These are phyloP conservation scores for Hypoxylon sp. DNA, from an alignment of 2,329 filamentous ascomycete species.

Conservation along the genomic window DNA sequence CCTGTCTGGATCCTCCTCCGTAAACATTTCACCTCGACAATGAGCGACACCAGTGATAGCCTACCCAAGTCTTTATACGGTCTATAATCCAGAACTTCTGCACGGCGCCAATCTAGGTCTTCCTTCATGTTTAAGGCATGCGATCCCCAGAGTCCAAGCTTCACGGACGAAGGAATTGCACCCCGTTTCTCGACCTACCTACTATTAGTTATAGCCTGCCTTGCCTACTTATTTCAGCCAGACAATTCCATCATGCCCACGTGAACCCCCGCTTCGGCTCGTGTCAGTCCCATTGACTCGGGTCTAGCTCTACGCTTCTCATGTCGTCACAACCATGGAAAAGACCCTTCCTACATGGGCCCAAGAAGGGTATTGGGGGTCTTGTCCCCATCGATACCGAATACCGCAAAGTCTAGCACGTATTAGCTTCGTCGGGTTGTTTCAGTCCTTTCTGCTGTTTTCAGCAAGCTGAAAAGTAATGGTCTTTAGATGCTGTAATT, in stretches of 20 bases:
- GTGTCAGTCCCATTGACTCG: conserved; percentile 31
- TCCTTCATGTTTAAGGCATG: neutral
- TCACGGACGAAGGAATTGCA: conserved; percentile 16
- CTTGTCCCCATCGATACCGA: conserved; percentile 11
- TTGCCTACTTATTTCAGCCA: neutral
- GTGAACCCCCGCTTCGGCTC: conserved; percentile 30
- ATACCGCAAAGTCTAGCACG: conserved; percentile 5
- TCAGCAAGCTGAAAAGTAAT: neutral
- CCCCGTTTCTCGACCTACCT: neutral
- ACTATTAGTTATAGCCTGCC: neutral
- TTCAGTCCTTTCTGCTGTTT: neutral
- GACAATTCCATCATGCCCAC: neutral
- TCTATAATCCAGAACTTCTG: neutral
- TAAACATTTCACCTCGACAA: neutral
- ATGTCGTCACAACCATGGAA: conserved; percentile 12
- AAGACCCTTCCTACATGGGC: conserved; percentile 26
- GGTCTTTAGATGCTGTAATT: conserved; percentile 6
- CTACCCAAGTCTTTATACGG: too few species aligned
- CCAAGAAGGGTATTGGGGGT: conserved; percentile 1
- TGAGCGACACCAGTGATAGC: neutral
- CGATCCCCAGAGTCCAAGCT: neutral
- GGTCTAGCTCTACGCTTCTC: conserved; percentile 20
- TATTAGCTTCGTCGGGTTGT: neutral
- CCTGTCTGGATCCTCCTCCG: neutral
- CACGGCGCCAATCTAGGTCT: conserved; percentile 9